These are phyloP conservation scores for Mycena haematopus DNA, from an alignment of 768 basidiomycete species.

Conservation along the genomic window DNA sequence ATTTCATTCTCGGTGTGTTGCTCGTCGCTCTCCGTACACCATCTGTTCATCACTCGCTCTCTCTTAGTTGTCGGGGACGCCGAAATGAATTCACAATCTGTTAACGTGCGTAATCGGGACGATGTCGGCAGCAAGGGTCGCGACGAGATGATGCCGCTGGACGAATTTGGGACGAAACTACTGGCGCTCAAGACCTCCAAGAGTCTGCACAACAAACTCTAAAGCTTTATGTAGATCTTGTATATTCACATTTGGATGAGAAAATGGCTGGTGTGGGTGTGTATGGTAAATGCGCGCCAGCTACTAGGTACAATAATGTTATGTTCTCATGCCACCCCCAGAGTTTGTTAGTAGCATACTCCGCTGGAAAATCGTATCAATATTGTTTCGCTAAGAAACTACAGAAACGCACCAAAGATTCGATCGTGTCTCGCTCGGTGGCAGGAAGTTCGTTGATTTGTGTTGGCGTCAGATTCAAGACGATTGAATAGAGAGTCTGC, in stretches of 20 bases:
- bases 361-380: conserved; percentile 26
- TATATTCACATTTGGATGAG: background rate
- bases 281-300: background rate
- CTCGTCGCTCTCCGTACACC: conserved; percentile 1
- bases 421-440: conserved; percentile 30
- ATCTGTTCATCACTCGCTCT: conserved; percentile 12
- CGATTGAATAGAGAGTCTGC: conserved; percentile 40
- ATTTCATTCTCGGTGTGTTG: conserved; percentile 90
- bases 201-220: conserved; percentile 52
- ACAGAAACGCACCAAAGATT: conserved; percentile 22
- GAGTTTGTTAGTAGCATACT: conserved; percentile 2
- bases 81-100: conserved; percentile 84
- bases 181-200: conserved; percentile 67
- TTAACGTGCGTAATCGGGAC: conserved; percentile 96
- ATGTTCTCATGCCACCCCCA: conserved; percentile 7
- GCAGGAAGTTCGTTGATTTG: conserved; percentile 55
- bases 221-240: conserved; percentile 8
- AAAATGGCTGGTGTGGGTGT: background rate
- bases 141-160: conserved; percentile 76
- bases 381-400: conserved; percentile 9
- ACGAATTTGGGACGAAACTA: conserved; percentile 73
- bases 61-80: conserved; percentile 90
- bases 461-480: conserved; percentile 52
- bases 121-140: conserved; percentile 87
- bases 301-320: background rate